A percentile compares a stretch with the other conserved stretches of the same genome.
Conservation (phyloP, 2,329 filamentous ascomycete genomes). For the Colletotrichum sansevieriae region DNA sequence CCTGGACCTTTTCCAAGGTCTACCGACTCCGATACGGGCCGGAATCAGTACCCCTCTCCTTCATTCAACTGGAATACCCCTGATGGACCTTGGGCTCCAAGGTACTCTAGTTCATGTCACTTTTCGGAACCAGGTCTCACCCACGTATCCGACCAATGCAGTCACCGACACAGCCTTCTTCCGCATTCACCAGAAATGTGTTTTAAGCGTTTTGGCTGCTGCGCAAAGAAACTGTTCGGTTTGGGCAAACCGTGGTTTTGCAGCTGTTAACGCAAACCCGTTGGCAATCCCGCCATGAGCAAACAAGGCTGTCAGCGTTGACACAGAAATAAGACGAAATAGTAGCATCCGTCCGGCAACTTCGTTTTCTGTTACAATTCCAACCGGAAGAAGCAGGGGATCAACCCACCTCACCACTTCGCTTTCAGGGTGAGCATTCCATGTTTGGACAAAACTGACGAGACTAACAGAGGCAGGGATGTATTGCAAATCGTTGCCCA, state of each 20-base stretch:
- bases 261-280: too few species aligned
- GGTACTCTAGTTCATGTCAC: background rate
- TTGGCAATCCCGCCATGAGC: too few species aligned
- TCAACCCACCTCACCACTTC: constrained; percentile 30
- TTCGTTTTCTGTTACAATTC: background rate
- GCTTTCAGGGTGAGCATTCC: constrained; percentile 8
- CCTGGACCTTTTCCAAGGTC: background rate
- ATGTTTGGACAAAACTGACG: constrained; percentile 18
- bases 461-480: constrained; percentile 24
- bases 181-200: too few species aligned
- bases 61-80: background rate
- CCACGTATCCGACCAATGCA: background rate
- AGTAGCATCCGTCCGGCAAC: background rate
- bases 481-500: background rate
- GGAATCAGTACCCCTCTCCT: background rate
- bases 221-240: too few species aligned
- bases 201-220: too few species aligned
- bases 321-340: background rate
- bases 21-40: background rate
- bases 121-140: too few species aligned
- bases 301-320: too few species aligned
- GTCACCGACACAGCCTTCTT: too few species aligned
- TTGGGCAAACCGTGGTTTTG: too few species aligned
- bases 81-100: background rate
- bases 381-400: constrained; percentile 19